Evolutionary conservation across 306 rosid species (phyloP).

Genomic region (Acmispon strigosus): DNA sequence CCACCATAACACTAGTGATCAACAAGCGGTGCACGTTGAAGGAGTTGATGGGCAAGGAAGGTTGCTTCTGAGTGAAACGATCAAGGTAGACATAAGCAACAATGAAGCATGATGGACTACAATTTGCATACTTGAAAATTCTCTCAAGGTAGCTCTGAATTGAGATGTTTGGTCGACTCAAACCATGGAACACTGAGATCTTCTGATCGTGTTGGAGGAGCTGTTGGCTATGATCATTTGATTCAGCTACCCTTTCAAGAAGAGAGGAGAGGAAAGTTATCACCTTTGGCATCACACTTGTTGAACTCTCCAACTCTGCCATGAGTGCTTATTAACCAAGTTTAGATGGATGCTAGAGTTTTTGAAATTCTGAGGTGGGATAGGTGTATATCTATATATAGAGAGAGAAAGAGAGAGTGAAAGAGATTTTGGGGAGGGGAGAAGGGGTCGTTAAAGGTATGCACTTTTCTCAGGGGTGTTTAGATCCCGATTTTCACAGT

Average conservation of each 20-base stretch:
- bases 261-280: conserved; percentile 70
- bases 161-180: conserved; percentile 66
- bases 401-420: not conserved
- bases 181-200: conserved; percentile 78
- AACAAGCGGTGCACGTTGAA: conserved; percentile 79
- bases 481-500: too few relatives aligned
- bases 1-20: conserved; percentile 88
- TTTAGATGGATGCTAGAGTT: conserved; percentile 1
- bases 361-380: conserved; percentile 21
- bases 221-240: conserved; percentile 47
- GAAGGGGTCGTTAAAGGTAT: not conserved
- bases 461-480: too few relatives aligned
- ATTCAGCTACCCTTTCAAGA: conserved; percentile 71
- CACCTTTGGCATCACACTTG: conserved; percentile 55
- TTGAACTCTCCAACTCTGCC: conserved; percentile 78
- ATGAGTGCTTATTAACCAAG: conserved; percentile 23
- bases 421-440: not conserved
- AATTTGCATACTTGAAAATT: conserved; percentile 90
- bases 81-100: conserved; percentile 92
- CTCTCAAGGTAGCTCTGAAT: conserved; percentile 77
- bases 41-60: conserved; percentile 68
- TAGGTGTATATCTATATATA: not conserved
- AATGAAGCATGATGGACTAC: conserved; percentile 81
- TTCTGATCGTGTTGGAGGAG: conserved; percentile 36
- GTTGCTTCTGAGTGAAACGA: conserved; percentile 71